phyloP scores from a whole-genome alignment of 176 grass and related monocot genomes.

The Eleusine coracana region DNA sequence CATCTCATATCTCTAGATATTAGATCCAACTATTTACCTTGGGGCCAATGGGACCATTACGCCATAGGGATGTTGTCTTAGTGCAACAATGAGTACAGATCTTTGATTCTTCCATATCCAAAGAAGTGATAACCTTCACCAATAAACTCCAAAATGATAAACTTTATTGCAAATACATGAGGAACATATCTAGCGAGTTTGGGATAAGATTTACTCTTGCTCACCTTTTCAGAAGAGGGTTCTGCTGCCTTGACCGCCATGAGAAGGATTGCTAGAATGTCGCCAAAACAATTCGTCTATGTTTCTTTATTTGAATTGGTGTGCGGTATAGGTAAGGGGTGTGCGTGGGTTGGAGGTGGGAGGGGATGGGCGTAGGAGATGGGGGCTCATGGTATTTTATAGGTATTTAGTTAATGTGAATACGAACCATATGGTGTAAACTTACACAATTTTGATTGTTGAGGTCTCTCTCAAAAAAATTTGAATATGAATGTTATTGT shows the following conservation, averaged over 20 bases:
- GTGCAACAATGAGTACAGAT: neutral
- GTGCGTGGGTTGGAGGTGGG: neutral
- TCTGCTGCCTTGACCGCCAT: neutral
- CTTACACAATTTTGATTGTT: neutral
- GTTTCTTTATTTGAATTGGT: neutral
- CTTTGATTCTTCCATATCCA: neutral
- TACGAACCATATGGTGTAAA: neutral
- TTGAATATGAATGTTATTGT: no score
- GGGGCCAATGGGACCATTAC: neutral
- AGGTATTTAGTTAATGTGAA: neutral
- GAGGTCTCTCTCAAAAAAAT: no score
- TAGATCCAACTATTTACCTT: conserved; percentile 19
- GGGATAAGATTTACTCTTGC: neutral
- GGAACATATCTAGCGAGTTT: neutral
- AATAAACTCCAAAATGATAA: neutral
- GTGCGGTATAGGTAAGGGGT: no score
- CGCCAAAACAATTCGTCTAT: neutral
- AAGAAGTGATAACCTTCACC: neutral
- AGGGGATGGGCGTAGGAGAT: no score
- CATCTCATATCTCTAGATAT: neutral
- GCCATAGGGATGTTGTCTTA: conserved; percentile 6
- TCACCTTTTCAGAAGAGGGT: neutral
- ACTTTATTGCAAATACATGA: neutral
- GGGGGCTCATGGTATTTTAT: no score
- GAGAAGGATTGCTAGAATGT: neutral